Conservation (phyloP, 2,329 filamentous ascomycete genomes). For the Phoma sp. region DNA sequence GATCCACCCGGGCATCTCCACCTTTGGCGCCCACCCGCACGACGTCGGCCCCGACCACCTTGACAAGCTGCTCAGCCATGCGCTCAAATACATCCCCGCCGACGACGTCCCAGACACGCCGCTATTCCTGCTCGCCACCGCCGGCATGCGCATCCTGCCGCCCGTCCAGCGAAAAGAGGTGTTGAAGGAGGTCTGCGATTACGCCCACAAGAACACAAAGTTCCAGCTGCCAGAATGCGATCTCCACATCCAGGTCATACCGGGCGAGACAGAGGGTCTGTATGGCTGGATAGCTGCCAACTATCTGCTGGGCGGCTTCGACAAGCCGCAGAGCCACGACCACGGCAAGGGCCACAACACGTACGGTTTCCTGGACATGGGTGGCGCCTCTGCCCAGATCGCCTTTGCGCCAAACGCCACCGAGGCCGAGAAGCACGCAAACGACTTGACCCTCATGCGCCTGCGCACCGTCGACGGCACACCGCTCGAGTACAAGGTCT, state of each 20-base stretch:
- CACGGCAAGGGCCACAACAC: slow-evolving; percentile 91
- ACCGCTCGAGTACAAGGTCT: slow-evolving; percentile 82
- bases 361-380: slow-evolving; percentile 98
- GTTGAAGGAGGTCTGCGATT: slow-evolving; percentile 80
- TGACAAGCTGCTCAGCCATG: slow-evolving; percentile 79
- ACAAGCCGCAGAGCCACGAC: slow-evolving; percentile 73
- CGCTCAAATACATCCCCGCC: slow-evolving; percentile 76
- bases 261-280: slow-evolving; percentile 91
- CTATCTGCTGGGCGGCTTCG: slow-evolving; percentile 90
- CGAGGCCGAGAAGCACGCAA: slow-evolving; percentile 85
- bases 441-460: slow-evolving; percentile 86
- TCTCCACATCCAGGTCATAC: slow-evolving; percentile 89
- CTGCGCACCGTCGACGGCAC: slow-evolving; percentile 83
- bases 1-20: slow-evolving; percentile 86
- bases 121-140: slow-evolving; percentile 93
- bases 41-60: slow-evolving; percentile 84
- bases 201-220: slow-evolving; percentile 75
- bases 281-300: slow-evolving; percentile 99
- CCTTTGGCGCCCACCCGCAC: slow-evolving; percentile 79
- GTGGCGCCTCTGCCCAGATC: slow-evolving; percentile 95
- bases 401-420: slow-evolving; percentile 95
- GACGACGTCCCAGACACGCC: slow-evolving; percentile 83
- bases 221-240: slow-evolving; percentile 91
- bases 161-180: slow-evolving; percentile 74
- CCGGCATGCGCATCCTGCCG: slow-evolving; percentile 88